Conservation (phyloP, 202 grass and related monocot species). For the Carex arenaria region DNA sequence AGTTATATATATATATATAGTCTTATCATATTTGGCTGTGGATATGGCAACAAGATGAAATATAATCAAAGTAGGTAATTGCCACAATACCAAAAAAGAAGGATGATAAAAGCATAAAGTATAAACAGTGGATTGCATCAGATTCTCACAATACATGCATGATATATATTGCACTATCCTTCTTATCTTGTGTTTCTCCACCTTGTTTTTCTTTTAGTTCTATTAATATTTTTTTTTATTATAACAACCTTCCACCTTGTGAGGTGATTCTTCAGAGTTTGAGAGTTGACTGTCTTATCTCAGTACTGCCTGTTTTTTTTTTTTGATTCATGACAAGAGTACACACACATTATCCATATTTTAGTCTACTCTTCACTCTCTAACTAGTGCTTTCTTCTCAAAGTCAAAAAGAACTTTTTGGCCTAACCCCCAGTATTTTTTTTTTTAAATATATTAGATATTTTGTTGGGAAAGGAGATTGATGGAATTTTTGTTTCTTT, state of each 20-base stretch:
- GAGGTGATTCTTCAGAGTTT: constrained; percentile 10
- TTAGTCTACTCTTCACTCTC: constrained; percentile 1
- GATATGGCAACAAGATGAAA: background rate
- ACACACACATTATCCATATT: background rate
- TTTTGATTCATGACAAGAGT: background rate
- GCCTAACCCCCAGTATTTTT: too few species aligned
- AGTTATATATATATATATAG: background rate
- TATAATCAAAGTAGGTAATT: background rate
- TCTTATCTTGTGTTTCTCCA: background rate
- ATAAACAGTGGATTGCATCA: constrained; percentile 5
- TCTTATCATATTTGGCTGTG: background rate
- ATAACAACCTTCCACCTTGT: background rate
- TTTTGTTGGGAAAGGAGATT: too few species aligned
- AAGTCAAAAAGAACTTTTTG: constrained; percentile 8
- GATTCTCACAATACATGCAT: constrained; percentile 7
- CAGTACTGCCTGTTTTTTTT: background rate
- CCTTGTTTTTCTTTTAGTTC: background rate
- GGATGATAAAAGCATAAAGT: background rate
- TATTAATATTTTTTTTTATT: background rate
- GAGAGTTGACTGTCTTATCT: constrained; percentile 12
- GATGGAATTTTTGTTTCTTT: too few species aligned
- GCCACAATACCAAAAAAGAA: background rate
- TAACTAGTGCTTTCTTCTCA: background rate
- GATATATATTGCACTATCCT: background rate
- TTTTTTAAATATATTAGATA: too few species aligned